Percentiles rank a stretch among this genome's conserved stretches.
Evolutionary conservation across 148 eudicot genomes (phyloP).

Genomic region (Rhododendron simsii): DNA sequence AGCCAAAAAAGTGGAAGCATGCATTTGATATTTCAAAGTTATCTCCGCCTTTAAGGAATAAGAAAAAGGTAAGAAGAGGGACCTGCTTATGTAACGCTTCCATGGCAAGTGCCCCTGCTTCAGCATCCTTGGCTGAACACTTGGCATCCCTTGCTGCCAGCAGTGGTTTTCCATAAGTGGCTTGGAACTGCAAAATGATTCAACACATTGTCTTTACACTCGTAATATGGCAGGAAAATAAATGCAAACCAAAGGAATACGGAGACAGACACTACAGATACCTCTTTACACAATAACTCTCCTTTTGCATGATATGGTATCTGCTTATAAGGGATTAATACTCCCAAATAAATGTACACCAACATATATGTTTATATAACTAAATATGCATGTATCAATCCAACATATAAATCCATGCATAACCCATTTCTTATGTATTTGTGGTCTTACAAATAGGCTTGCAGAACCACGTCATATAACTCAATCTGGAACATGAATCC

Average conservation of each 20-base stretch:
- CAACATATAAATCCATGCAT: not conserved
- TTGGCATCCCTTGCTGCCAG: conserved; percentile 92
- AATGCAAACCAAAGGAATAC: not conserved
- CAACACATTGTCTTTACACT: not conserved
- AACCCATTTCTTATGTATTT: not conserved
- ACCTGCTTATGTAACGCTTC: conserved; percentile 99
- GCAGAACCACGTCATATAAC: not conserved
- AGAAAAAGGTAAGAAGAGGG: not conserved
- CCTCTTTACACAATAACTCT: not conserved
- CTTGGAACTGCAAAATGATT: conserved; percentile 57
- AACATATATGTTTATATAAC: not conserved
- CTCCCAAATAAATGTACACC: not conserved
- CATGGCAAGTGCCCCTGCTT: conserved; percentile 95
- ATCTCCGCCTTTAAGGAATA: not conserved
- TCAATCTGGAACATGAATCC: not conserved
- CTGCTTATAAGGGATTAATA: not conserved
- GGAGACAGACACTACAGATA: not conserved
- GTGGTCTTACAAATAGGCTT: not conserved
- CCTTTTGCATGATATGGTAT: not conserved
- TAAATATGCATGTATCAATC: not conserved
- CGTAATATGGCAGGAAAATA: not conserved
- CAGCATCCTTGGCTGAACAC: conserved; percentile 98
- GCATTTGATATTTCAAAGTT: not conserved
- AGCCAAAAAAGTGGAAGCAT: conserved; percentile 8
- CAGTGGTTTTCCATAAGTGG: conserved; percentile 92